phyloP scores from a whole-genome alignment of 495 filamentous ascomycete genomes.

The Parmelia sp. region DNA sequence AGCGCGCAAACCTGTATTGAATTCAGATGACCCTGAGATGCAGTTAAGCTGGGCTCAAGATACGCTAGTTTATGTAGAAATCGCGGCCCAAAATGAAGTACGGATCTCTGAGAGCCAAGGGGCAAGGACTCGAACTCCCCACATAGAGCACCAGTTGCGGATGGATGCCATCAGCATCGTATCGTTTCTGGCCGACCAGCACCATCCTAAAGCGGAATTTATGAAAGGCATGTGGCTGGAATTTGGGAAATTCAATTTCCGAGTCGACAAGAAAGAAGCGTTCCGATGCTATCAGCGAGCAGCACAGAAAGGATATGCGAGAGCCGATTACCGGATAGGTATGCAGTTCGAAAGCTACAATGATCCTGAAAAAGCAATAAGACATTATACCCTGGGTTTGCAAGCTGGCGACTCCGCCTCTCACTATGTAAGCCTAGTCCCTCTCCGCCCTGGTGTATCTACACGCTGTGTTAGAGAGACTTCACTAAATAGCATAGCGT shows the following conservation, averaged over 20 bases:
- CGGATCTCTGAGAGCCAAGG: constrained; percentile 58
- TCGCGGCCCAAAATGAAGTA: constrained; percentile 62
- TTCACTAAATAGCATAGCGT: constrained; percentile 41
- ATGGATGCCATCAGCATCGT: constrained; percentile 89
- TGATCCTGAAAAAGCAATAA: constrained; percentile 81
- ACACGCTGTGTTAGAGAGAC: constrained; percentile 2
- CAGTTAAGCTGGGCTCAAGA: constrained; percentile 96
- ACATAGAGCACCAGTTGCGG: constrained; percentile 77
- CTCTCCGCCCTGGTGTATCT: constrained; percentile 4
- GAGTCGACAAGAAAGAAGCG: constrained; percentile 88
- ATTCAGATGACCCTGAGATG: constrained; percentile 93
- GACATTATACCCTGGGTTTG: constrained; percentile 78
- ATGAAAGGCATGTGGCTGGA: constrained; percentile 96
- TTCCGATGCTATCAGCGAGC: constrained; percentile 77
- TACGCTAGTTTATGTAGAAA: constrained; percentile 80
- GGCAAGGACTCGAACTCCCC: constrained; percentile 68
- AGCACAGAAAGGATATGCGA: constrained; percentile 84
- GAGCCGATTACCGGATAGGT: constrained; percentile 93
- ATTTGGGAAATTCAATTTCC: constrained; percentile 89
- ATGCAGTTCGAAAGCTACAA: constrained; percentile 97
- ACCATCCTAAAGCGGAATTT: constrained; percentile 90
- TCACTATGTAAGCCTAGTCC: constrained; percentile 54
- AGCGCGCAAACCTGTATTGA: constrained; percentile 74
- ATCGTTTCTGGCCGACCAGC: constrained; percentile 79
- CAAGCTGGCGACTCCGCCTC: constrained; percentile 81